Evolutionary conservation across 257 asterid genomes (phyloP), one percentile per base, ranked within the genome.

Genomic region (Echites panduratus): DNA sequence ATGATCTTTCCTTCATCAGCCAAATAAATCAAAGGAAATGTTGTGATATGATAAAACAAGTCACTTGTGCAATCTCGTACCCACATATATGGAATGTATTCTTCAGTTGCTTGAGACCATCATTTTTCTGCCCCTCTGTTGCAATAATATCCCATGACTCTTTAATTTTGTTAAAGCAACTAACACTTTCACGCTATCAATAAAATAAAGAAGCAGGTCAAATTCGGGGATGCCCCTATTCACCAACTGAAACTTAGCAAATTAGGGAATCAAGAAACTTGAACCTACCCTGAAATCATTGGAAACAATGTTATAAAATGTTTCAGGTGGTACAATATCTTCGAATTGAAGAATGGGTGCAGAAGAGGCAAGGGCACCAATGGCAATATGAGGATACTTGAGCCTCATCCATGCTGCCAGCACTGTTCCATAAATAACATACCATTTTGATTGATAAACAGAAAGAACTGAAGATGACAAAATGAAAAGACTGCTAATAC

Each of bases 371-470:
- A 94, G 90, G 9, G 97, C 99, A 71, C 97, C 99, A n/a, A 94
- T 81, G 73, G 97, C 89, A 68, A 91, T 75, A 71, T 94, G 96
- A 53, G 99, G 99, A 86, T 94, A 94, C 81, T 94, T 94, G 73
- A 94, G 91, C 84, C 97, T 82, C 96, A 89, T 89, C 99, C 99
- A 94, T 11, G 97, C 86, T 24, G 99, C 99, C 79, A 94, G 81
- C 99, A 94, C 99, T 91, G 85, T 78, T 76, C 32, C 74, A 78
- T 10, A 76, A 27, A 69, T 49, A 71, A 68, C 7, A 24, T 59
- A 38, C 41, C 12, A 57, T 43, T 7, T 66, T 7, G 22, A 44
- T 16, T 11, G 24, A 35, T 35, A 9, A 49, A 27, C n/a, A 27
- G 43, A n/a, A 12, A 41, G 14, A 64, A 73, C 11, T 35, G 44